Evolutionary conservation across 1,139 yeast genomes (phyloP).

Genomic region (Yamadazyma atmosphaerica): DNA sequence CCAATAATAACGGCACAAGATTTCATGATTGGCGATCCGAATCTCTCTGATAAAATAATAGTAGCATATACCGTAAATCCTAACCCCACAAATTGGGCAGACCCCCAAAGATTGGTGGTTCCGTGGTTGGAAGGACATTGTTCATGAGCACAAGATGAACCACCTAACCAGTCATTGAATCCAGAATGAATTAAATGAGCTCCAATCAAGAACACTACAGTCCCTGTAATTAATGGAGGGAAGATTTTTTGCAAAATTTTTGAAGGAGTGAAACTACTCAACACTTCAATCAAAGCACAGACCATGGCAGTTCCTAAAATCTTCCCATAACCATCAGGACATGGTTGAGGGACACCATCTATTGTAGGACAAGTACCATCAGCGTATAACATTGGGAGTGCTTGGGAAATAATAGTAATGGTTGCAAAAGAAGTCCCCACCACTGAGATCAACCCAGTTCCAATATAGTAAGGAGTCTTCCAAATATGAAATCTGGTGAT

Average conservation of each 20-base stretch:
- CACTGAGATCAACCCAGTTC: constrained; percentile 81
- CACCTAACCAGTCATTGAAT: constrained; percentile 81
- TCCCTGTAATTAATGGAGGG: constrained; percentile 88
- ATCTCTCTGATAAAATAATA: constrained; percentile 71
- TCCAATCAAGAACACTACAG: constrained; percentile 81
- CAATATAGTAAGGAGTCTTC: constrained; percentile 67
- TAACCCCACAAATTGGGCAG: constrained; percentile 78
- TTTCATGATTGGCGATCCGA: constrained; percentile 90
- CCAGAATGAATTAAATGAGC: constrained; percentile 64
- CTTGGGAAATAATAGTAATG: constrained; percentile 69
- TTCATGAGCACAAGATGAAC: constrained; percentile 60
- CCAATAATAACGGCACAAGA: constrained; percentile 86
- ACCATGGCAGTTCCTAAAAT: constrained; percentile 71
- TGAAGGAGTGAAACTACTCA: constrained; percentile 73
- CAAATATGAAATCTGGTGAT: constrained; percentile 74
- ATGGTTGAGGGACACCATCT: constrained; percentile 62
- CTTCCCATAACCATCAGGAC: constrained; percentile 85
- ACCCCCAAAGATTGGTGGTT: constrained; percentile 63
- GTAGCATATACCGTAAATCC: constrained; percentile 76
- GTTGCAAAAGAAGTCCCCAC: constrained; percentile 88
- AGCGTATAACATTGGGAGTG: constrained; percentile 73
- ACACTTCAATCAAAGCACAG: constrained; percentile 70
- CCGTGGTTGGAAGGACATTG: constrained; percentile 20
- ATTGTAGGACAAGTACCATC: constrained; percentile 65
- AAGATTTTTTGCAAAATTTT: constrained; percentile 62